These are phyloP conservation scores for Carex myosuroides DNA, from an alignment of 176 grass and related monocot genomes.

Conservation along the genomic window DNA sequence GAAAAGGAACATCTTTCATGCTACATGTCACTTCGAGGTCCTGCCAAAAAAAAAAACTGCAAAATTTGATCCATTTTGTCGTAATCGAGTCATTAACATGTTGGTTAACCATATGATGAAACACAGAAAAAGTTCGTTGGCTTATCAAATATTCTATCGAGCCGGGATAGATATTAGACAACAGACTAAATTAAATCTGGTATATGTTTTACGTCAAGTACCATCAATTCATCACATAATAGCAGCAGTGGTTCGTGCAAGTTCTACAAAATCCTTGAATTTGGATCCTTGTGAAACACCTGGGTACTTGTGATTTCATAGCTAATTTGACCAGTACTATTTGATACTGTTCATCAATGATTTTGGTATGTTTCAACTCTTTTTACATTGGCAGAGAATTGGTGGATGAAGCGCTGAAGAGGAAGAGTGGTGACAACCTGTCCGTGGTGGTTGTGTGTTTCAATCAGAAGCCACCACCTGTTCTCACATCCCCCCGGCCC, in stretches of 20 bases:
- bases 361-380: not conserved
- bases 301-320: not conserved
- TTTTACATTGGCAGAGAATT: conserved; percentile 39
- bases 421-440: conserved; percentile 76
- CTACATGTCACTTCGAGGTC: too few species aligned
- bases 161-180: not conserved
- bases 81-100: not conserved
- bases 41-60: too few species aligned
- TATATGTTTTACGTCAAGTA: too few species aligned
- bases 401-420: conserved; percentile 76
- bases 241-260: not conserved
- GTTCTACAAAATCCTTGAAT: not conserved
- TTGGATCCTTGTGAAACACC: not conserved
- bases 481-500: conserved; percentile 48
- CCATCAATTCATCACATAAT: not conserved
- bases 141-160: conserved; percentile 4
- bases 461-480: conserved; percentile 54
- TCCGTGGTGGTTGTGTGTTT: conserved; percentile 80
- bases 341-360: not conserved
- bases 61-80: too few species aligned
- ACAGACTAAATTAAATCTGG: not conserved
- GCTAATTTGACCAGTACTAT: not conserved
- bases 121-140: not conserved
- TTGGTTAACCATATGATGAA: not conserved
- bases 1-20: not conserved